These are phyloP conservation scores for Lophiostoma macrostomum DNA, from an alignment of 495 filamentous ascomycete species.

Conservation along the genomic window DNA sequence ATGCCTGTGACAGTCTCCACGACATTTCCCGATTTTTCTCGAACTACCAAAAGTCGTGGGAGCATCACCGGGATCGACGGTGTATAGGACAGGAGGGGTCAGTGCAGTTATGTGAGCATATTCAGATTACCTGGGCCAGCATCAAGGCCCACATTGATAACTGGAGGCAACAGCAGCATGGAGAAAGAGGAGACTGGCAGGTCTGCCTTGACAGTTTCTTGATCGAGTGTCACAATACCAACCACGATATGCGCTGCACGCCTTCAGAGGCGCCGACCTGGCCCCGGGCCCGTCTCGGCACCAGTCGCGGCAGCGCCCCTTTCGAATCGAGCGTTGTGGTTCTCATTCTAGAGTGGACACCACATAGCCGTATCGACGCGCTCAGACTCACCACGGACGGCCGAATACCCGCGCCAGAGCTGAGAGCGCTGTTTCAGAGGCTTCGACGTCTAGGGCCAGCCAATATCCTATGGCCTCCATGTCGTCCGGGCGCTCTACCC, in stretches of 20 bases:
- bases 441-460: conserved; percentile 17
- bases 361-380: conserved; percentile 19
- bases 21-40: conserved; percentile 12
- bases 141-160: conserved; percentile 13
- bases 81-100: conserved; percentile 13
- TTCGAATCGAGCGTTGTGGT: neutral
- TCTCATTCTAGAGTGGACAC: conserved; percentile 16
- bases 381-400: conserved; percentile 16
- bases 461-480: conserved; percentile 4
- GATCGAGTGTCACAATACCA: conserved; percentile 10
- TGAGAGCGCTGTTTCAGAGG: conserved; percentile 15
- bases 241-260: conserved; percentile 14
- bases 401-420: conserved; percentile 15
- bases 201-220: conserved; percentile 5
- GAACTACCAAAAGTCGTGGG: neutral
- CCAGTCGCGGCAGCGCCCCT: conserved; percentile 2
- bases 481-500: conserved; percentile 10
- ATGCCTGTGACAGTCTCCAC: conserved; percentile 3
- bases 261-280: conserved; percentile 13
- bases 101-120: conserved; percentile 8
- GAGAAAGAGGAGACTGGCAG: conserved; percentile 1
- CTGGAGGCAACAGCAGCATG: conserved; percentile 1
- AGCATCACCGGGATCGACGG: conserved; percentile 3
- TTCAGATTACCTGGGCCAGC: conserved; percentile 12
- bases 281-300: conserved; percentile 17